Conservation (phyloP, 23 red algal genomes). For the Gracilaria caudata region DNA sequence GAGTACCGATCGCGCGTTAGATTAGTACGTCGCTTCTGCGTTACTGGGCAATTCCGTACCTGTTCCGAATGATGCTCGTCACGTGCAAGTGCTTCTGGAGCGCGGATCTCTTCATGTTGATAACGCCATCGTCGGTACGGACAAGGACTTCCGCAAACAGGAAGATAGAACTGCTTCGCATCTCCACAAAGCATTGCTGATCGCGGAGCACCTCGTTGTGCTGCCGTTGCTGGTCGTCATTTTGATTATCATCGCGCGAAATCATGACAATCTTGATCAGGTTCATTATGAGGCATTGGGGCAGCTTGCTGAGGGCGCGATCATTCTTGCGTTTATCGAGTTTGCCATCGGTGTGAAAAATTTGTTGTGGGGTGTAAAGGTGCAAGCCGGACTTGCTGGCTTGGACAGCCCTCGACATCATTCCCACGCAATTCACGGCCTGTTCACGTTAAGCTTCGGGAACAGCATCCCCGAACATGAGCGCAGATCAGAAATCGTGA, state of each 20-base stretch:
- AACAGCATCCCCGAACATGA: no score
- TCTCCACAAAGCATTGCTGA: slow-evolving; percentile 22
- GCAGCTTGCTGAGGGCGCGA: slow-evolving; percentile 23
- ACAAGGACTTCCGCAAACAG: slow-evolving; percentile 1
- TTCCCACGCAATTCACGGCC: no score
- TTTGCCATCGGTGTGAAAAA: slow-evolving; percentile 43
- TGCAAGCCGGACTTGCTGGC: no score
- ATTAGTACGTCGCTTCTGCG: slow-evolving; percentile 34
- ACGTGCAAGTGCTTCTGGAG: slow-evolving; percentile 4
- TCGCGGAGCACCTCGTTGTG: slow-evolving; percentile 50
- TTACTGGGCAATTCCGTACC: background rate
- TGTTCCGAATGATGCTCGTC: background rate
- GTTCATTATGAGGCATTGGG: slow-evolving; percentile 6
- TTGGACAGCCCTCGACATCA: no score
- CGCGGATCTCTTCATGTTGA: slow-evolving; percentile 11
- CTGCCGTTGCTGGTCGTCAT: slow-evolving; percentile 37
- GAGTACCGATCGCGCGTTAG: background rate
- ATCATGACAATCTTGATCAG: slow-evolving; percentile 30
- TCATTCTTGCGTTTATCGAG: slow-evolving; percentile 42
- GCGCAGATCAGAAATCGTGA: no score
- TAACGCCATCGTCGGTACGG: slow-evolving; percentile 40
- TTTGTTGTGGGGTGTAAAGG: slow-evolving; percentile 29
- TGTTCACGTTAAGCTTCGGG: no score
- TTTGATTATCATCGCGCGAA: slow-evolving; percentile 9
- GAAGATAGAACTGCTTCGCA: slow-evolving; percentile 11